These are phyloP conservation scores for Pharus latifolius DNA, from an alignment of 176 grass and related monocot species.

Conservation along the genomic window DNA sequence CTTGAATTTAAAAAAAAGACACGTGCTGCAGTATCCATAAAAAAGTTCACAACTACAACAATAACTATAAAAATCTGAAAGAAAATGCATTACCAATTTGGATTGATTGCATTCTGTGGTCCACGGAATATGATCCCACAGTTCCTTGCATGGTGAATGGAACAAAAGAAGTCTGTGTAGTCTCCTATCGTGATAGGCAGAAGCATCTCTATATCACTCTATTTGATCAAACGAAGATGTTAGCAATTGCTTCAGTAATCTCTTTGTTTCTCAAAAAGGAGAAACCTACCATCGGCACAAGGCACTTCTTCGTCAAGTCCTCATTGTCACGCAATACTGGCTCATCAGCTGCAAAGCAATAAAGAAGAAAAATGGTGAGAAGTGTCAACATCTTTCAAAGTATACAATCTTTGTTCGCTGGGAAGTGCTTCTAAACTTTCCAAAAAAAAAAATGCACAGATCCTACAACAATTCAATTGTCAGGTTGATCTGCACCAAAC, in stretches of 20 bases:
- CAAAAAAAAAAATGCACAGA: too few species aligned
- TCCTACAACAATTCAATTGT: too few species aligned
- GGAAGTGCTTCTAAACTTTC: too few species aligned
- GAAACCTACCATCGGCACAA: conserved; percentile 64
- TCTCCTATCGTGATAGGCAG: conserved; percentile 72
- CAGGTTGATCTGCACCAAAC: too few species aligned
- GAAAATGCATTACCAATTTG: conserved; percentile 65
- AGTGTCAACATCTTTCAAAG: background rate
- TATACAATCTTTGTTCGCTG: too few species aligned
- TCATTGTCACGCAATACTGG: conserved; percentile 70
- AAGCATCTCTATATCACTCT: conserved; percentile 83
- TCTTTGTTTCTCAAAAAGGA: background rate
- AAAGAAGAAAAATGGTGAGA: background rate
- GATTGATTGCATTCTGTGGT: conserved; percentile 60
- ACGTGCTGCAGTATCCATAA: too few species aligned
- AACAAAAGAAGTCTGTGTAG: conserved; percentile 96
- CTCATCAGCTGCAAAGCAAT: conserved; percentile 52
- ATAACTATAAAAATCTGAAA: background rate
- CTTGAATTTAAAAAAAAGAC: too few species aligned
- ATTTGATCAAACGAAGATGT: background rate
- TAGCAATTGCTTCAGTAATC: background rate
- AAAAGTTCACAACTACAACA: background rate
- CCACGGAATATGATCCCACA: conserved; percentile 91
- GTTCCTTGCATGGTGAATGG: conserved; percentile 82
- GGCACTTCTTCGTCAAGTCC: conserved; percentile 58